Evolutionary conservation across 2,329 filamentous ascomycete species (phyloP), one percentile per base, ranked within the genome.

Genomic region (Trichoderma breve): DNA sequence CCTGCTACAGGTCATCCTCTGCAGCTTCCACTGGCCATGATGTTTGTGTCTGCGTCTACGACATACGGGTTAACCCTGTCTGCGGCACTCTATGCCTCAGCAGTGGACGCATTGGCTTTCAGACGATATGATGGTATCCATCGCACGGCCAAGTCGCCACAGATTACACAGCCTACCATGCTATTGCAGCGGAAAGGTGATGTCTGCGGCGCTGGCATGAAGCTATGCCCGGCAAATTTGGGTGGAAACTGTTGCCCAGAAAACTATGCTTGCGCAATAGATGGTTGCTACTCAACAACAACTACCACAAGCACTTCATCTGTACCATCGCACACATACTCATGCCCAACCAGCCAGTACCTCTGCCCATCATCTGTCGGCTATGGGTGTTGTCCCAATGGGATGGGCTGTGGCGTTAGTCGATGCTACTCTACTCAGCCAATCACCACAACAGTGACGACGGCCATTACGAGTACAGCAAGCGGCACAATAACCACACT

Each of bases 301-400:
- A 82, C 79, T 47, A 82, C 81, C 14, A 81, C 84, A 14, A 80
- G 81, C 6, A 81, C 83, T 0, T 84, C 86, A 1, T 79, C 81
- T 12, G 30, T 2, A 11, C 77, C 79, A 6, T 76, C 83, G 0
- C 79, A 78, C 34, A 81, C 80, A 8, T 78, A 80, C 70, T 80
- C 78, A 18, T 90, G 88, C 67, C 82, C 82, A 6, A 74, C 80
- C 2, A 82, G 79, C 72, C 86, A 83, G 61, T 85, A 82, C 70
- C 79, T 84, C 4, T 90, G 88, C 71, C 84, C 88, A 1, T 75
- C 84, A 6, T 86, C 85, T 1, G 74, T 86, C 4, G 84, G 84
- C 66, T 86, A 83, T 71, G 88, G 87, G 0, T 90, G 88, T 74
- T 90, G 88, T 75, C 79, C 78, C 3, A 83, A 78, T 61, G 84